Evolutionary conservation across 306 rosid species (phyloP).

Genomic region (Corylus americana): DNA sequence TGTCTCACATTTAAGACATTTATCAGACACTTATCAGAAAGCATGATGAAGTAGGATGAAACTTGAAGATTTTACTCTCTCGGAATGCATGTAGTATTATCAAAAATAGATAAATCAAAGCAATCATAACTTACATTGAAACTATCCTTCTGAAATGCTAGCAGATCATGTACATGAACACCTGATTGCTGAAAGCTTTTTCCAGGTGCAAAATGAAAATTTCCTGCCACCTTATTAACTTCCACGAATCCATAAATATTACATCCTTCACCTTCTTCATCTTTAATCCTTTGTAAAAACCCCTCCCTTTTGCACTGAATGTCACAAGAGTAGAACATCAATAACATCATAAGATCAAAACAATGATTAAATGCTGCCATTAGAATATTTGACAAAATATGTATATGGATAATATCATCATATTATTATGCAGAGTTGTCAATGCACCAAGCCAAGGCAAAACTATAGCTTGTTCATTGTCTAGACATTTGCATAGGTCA

Average conservation of each 20-base stretch:
- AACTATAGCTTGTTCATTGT: background rate
- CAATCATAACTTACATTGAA: conserved; percentile 73
- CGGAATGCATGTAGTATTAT: background rate
- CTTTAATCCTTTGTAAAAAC: conserved; percentile 89
- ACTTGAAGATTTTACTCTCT: background rate
- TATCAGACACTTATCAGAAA: conserved; percentile 26
- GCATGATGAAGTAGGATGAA: conserved; percentile 10
- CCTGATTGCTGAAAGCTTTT: conserved; percentile 98
- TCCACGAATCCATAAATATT: conserved; percentile 92
- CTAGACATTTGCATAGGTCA: background rate
- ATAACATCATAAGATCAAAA: conserved; percentile 5
- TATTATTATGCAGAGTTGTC: background rate
- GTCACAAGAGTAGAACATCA: conserved; percentile 28
- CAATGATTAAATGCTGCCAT: background rate
- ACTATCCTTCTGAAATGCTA: conserved; percentile 93
- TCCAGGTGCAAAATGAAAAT: conserved; percentile 98
- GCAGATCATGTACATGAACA: conserved; percentile 82
- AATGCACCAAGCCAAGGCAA: background rate
- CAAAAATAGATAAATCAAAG: conserved; percentile 1
- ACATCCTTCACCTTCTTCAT: conserved; percentile 97
- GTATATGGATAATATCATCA: background rate
- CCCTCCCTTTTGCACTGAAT: conserved; percentile 98
- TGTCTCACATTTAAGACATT: conserved; percentile 31
- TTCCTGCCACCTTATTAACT: conserved; percentile 97
- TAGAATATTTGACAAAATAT: background rate